Evolutionary conservation across 1,284 basidiomycete genomes (phyloP), one percentile per base, ranked within the genome.

Genomic region (Gastroboletus turbinatus): DNA sequence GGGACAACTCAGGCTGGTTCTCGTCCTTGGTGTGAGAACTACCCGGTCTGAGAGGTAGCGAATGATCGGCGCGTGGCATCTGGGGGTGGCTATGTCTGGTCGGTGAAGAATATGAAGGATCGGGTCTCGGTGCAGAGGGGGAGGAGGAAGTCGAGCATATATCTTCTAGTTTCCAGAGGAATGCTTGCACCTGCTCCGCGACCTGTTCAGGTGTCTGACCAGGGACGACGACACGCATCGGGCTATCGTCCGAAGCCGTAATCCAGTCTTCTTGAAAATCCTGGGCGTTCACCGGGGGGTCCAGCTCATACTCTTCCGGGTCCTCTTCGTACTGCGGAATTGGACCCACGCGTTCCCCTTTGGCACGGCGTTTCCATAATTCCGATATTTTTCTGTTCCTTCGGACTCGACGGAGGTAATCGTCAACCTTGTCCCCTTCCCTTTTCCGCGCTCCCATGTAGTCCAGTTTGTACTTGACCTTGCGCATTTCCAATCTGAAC

Each of bases 401-500:
- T 6, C 66, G 64, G 7, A 63, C 64, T 14, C 70, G 69, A 17
- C 60, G 60, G 30, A 72, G 52, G 38, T 69, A 71, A 21, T 60
- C 65, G 2, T 71, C 68, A 1, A 71, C 66, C 52, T 72, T 72
- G 49, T 68, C 61, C 8, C 55, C 59, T 53, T 71, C 69, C 48
- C 45, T 67, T 51, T 63, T 56, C 29, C 70, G 71, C 1, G 73
- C 71, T 13, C 59, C 69, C 53, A 58, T 46, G 45, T 74, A 73
- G 55, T 73, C 67, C 50, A 87, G 74, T 60, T 81, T 75, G 65
- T 76, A 82, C 63, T 76, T 79, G 56, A 87, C 78, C 49, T 78
- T 77, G 46, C 82, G 75, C 74, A 82, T 78, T 60, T 87, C 85
- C 53, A 76, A 44, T 17, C 66, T 68, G 30, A 84, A 70, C n/a